Evolutionary conservation across 108 stramenopile genomes (phyloP), one percentile per base, ranked within the genome.

Genomic region (Skeletonema costatum): DNA sequence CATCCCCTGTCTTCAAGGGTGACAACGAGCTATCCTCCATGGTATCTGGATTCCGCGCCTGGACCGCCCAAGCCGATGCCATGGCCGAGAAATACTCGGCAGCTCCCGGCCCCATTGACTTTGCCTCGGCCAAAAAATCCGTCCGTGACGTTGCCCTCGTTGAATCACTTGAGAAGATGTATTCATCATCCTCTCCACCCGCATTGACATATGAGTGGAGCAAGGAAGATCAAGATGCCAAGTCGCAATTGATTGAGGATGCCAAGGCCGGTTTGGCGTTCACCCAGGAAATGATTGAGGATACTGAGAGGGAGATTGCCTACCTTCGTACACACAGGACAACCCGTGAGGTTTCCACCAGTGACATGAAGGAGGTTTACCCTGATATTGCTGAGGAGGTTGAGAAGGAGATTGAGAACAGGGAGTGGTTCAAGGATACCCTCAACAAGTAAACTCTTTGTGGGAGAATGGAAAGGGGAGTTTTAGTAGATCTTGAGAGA

Each of bases 361-460:
- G 75, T 62, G 91, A 96, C 42, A 75, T 96, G 74, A 89, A 88
- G 85, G 87, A 90, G 44, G 81, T 87, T 78, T 93, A 96, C 77
- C 95, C 95, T n/a, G 89, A 89, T 60, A 90, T 96, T 70, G 91
- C 90, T 19, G 92, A 93, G 66, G 92, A 96, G 71, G 87, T 91
- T 36, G 91, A 93, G 72, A 85, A 89, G 46, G 95, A 96, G 72
- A 89, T 96, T 71, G 92, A 93, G 72, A 76, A 85, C 32, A 93
- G 95, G 79, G 89, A 93, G 71, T 96, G 95, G 95, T 96, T 96
- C 88, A 96, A 93, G 86, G 95, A 96, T 81, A 78, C 82, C 2
- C 65, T 82, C 64, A 66, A 60, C 29, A 68, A 85, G 65, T 83
- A 78, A 73, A 42, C 44, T 41, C 4, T 56, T 25, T 10, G 19